Evolutionary conservation across 2,329 filamentous ascomycete species (phyloP).

Genomic region (Aspergillus sp.): DNA sequence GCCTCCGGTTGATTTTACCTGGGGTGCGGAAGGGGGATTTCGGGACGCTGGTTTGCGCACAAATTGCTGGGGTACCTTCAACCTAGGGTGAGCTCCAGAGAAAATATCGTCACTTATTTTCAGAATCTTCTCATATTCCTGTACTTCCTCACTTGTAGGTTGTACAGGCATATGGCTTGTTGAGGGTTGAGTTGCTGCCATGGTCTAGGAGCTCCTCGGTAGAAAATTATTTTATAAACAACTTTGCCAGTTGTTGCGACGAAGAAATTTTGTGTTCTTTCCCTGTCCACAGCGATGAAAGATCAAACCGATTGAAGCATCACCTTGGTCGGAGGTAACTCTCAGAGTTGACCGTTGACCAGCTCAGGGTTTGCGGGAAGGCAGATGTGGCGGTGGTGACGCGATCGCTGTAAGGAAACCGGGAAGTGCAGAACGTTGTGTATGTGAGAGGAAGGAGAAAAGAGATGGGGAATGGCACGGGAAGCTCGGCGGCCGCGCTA

Average conservation of each 20-base stretch:
- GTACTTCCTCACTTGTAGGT: constrained; percentile 53
- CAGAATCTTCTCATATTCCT: constrained; percentile 77
- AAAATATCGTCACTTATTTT: constrained; percentile 77
- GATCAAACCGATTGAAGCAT: too few species aligned
- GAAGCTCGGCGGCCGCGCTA: background rate
- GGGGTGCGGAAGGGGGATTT: constrained; percentile 28
- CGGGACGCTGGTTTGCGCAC: constrained; percentile 39
- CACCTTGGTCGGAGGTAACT: background rate
- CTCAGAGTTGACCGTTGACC: background rate
- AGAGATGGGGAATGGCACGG: background rate
- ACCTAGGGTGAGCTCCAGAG: constrained; percentile 63
- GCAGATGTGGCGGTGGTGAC: background rate
- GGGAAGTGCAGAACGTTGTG: background rate
- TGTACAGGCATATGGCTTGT: constrained; percentile 27
- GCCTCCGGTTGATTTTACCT: constrained; percentile 24
- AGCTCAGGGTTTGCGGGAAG: background rate
- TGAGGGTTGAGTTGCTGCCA: constrained; percentile 34
- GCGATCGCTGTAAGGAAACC: background rate
- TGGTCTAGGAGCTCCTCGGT: constrained; percentile 18
- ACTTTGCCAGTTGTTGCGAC: too few species aligned
- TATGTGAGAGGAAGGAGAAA: background rate
- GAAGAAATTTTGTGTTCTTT: too few species aligned
- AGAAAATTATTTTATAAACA: background rate
- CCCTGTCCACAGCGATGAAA: too few species aligned
- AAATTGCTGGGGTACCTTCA: constrained; percentile 57